phyloP scores from a whole-genome alignment of 495 filamentous ascomycete species.

The Penicillium roqueforti region DNA sequence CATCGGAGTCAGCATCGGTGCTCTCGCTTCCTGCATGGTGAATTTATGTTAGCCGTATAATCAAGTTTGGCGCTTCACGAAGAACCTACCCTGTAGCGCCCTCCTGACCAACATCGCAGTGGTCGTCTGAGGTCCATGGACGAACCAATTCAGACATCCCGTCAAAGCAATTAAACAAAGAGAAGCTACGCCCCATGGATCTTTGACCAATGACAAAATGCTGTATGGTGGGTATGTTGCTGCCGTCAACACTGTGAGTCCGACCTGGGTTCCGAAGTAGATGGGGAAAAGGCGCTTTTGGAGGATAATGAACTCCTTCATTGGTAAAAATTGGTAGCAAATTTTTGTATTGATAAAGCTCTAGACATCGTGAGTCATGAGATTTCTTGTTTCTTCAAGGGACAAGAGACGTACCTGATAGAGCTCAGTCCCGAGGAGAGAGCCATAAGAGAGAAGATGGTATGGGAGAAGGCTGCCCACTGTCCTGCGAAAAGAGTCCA shows the following conservation, averaged over 20 bases:
- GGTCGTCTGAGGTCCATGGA: conserved; percentile 47
- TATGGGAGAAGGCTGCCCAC: conserved; percentile 31
- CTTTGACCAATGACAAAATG: conserved; percentile 28
- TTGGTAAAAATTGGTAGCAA: conserved; percentile 42
- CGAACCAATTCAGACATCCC: conserved; percentile 43
- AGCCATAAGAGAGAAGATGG: conserved; percentile 50
- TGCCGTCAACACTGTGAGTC: conserved; percentile 41
- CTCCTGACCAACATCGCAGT: conserved; percentile 41
- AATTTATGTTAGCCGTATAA: neutral
- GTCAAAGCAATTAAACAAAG: conserved; percentile 37
- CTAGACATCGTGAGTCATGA: conserved; percentile 15
- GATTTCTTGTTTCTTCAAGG: neutral
- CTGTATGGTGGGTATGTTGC: conserved; percentile 45
- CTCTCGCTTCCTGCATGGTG: conserved; percentile 13
- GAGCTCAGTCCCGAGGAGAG: conserved; percentile 49
- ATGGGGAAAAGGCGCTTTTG: conserved; percentile 52
- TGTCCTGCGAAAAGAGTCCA: conserved; percentile 16
- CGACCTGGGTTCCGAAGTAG: conserved; percentile 47
- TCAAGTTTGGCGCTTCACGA: neutral
- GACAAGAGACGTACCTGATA: conserved; percentile 36
- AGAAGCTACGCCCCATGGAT: conserved; percentile 32
- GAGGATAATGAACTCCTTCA: conserved; percentile 45
- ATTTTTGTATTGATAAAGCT: conserved; percentile 53
- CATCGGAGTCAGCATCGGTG: conserved; percentile 11
- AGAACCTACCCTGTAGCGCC: conserved; percentile 38